phyloP scores from a whole-genome alignment of 2,329 filamentous ascomycete genomes.

The Trichophyton simii region DNA sequence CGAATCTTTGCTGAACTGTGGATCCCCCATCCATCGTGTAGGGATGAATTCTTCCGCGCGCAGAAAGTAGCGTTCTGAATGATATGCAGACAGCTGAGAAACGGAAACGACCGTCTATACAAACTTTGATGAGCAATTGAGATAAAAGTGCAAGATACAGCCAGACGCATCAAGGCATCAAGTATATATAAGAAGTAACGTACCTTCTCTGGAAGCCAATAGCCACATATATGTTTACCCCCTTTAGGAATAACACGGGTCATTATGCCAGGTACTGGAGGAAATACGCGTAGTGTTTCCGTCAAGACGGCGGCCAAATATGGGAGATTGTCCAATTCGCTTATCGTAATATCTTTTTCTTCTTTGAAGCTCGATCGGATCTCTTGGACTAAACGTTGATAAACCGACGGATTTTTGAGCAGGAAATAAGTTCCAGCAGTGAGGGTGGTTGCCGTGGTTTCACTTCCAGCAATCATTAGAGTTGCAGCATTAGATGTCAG shows the following conservation, averaged over 20 bases:
- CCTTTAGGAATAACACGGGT: slow-evolving; percentile 13
- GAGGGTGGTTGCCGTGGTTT: slow-evolving; percentile 34
- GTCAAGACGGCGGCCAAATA: slow-evolving; percentile 17
- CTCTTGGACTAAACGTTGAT: slow-evolving; percentile 7
- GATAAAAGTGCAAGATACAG: neutral
- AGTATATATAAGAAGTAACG: neutral
- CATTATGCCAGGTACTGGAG: slow-evolving; percentile 15
- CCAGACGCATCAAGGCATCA: no score
- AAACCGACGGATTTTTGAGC: slow-evolving; percentile 17
- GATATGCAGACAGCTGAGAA: slow-evolving; percentile 13
- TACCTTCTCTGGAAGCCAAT: slow-evolving; percentile 13
- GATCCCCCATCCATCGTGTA: slow-evolving; percentile 14
- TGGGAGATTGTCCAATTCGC: slow-evolving; percentile 6
- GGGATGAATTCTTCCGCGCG: slow-evolving; percentile 16
- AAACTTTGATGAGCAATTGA: neutral
- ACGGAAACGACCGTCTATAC: slow-evolving; percentile 7
- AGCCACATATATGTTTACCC: slow-evolving; percentile 13
- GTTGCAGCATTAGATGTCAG: slow-evolving; percentile 28
- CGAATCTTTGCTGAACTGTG: slow-evolving; percentile 9
- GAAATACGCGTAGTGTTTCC: slow-evolving; percentile 17
- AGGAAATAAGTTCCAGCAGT: slow-evolving; percentile 28
- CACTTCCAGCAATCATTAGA: slow-evolving; percentile 34
- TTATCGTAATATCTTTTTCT: slow-evolving; percentile 10
- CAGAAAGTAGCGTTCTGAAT: slow-evolving; percentile 14
- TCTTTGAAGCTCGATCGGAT: slow-evolving; percentile 7